phyloP scores from a whole-genome alignment of 2,329 filamentous ascomycete species.

The Huntiella decipiens region DNA sequence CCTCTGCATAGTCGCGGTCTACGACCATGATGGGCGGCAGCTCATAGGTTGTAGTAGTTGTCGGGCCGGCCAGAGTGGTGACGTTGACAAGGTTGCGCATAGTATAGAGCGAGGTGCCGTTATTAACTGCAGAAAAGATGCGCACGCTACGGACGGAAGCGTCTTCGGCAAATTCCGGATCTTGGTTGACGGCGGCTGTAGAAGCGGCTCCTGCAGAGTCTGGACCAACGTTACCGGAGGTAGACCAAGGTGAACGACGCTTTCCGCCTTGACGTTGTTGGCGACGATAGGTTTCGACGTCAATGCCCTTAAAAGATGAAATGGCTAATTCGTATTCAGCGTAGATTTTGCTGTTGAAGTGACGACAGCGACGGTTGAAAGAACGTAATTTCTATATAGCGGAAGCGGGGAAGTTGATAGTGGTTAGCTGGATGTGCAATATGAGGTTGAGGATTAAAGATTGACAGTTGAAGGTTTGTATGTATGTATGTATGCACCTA shows the following conservation, averaged over 20 bases:
- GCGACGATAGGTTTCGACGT: constrained; percentile 1
- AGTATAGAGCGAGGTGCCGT: background rate
- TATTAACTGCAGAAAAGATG: background rate
- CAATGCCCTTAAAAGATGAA: background rate
- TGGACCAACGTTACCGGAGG: background rate
- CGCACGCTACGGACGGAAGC: too few species aligned
- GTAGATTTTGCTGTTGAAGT: constrained; percentile 5
- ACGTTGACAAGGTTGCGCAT: constrained; percentile 5
- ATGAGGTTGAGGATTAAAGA: background rate
- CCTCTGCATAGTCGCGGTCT: background rate
- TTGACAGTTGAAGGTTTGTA: background rate
- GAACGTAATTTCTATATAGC: background rate
- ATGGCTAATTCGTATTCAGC: constrained; percentile 6
- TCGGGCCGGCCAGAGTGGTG: constrained; percentile 1
- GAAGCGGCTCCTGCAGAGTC: background rate
- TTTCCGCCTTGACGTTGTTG: background rate
- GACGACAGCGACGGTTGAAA: background rate
- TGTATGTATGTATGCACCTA: background rate
- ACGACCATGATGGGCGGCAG: constrained; percentile 3
- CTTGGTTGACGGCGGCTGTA: too few species aligned
- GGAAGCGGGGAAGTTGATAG: background rate
- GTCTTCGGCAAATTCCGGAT: too few species aligned
- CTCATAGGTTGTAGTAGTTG: background rate
- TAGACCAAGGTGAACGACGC: too few species aligned
- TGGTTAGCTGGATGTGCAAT: background rate